These are phyloP conservation scores for Brassica cretica DNA, from an alignment of 345 rosid species.

Conservation along the genomic window DNA sequence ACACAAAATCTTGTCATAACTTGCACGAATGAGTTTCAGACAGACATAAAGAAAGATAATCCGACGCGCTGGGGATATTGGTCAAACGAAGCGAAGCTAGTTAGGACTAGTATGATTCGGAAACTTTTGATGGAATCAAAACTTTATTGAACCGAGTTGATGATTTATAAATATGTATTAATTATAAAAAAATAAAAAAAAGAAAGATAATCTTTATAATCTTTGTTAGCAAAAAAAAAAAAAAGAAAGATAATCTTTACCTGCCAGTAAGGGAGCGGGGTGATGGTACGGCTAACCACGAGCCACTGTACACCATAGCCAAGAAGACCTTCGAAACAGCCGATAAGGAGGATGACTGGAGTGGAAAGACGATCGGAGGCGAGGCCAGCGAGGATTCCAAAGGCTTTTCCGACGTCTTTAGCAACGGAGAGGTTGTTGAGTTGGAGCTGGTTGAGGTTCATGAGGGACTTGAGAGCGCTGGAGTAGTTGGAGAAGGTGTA, in stretches of 20 bases:
- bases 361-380: conserved; percentile 83
- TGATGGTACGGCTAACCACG: conserved; percentile 66
- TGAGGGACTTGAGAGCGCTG: conserved; percentile 38
- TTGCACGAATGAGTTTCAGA: not conserved
- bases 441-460: conserved; percentile 78
- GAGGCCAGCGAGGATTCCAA: conserved; percentile 87
- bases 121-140: too few relatives aligned
- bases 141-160: too few relatives aligned
- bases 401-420: conserved; percentile 92
- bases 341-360: conserved; percentile 34
- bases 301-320: conserved; percentile 98
- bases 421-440: conserved; percentile 86
- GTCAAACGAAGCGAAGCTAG: too few relatives aligned
- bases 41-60: too few relatives aligned
- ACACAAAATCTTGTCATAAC: conserved; percentile 22
- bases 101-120: too few relatives aligned
- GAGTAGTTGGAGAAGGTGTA: conserved; percentile 94
- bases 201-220: too few relatives aligned
- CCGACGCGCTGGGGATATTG: too few relatives aligned
- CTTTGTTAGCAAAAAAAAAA: too few relatives aligned
- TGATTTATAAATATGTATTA: too few relatives aligned
- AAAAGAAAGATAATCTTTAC: conserved; percentile 30
- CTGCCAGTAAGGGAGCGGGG: conserved; percentile 89
- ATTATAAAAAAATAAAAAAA: too few relatives aligned
- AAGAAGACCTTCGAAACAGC: conserved; percentile 78